Base-by-base conservation (phyloP, 352 stramenopile genomes). In the Pythium monospermum region DNA sequence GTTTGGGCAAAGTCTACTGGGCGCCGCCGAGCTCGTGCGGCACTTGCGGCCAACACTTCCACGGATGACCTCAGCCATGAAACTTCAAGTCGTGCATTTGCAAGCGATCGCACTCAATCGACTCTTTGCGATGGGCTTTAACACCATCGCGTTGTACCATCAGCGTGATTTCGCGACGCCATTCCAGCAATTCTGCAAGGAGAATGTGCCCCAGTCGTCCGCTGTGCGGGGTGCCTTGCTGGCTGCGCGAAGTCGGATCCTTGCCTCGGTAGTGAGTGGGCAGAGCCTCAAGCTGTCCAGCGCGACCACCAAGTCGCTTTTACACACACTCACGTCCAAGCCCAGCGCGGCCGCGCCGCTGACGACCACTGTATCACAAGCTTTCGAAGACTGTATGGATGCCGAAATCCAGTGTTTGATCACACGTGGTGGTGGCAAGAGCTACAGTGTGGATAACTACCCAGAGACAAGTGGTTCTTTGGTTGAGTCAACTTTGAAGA, bases 1-100 rank as follows among this genome's bases (percentile, higher is more conserved):
- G 12, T 88, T 91, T 64, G 73, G 71, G 0, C 70, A 87, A 54
- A 91, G 70, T 40, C 57, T 93, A 37, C 58, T 90, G 15, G 69
- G 79, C 21, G 82, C 82, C 1, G 76, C 73, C 10, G 76, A 84
- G 22, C 55, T 94, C 36, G 44, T 91, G 25, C 72, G 76, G 1
- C 88, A 82, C 41, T 59, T 92, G 30, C 55, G 65, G 35, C 73
- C 71, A 25, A 77, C 59, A 15, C 66, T 89, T 38, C 40, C 56
- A 6, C 66, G 72, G 13, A 69, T 88, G 57, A 84, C 75, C 16
- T 33, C 68, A 19, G 42, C 49, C 7, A 46, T 74, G 40, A 85
- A 89, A 36, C 53, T 70, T 19, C 76, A 81, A 47, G 74, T 85
- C 21, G 35, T 86, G 18, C 52, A 66, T 16, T 44, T 88, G 7